A percentile compares a stretch with the other conserved stretches of the same genome.
Evolutionary conservation across 106 monocot genomes (phyloP).

Genomic region (Platanthera zijinensis): DNA sequence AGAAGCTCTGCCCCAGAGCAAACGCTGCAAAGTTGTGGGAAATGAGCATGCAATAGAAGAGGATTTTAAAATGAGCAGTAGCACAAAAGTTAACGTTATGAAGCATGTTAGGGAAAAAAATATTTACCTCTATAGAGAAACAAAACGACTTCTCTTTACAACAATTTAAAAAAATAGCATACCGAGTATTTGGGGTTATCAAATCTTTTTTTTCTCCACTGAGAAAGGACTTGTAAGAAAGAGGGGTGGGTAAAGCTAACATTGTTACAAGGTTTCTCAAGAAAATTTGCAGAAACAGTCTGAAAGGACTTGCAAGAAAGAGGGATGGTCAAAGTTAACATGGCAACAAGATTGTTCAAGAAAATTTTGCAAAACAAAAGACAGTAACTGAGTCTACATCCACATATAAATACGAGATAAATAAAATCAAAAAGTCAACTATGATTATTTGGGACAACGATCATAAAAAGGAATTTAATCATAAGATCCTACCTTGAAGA

Average conservation of each 20-base stretch:
- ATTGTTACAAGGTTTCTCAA: background rate
- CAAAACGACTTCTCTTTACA: background rate
- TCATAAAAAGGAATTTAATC: background rate
- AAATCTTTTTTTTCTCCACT: background rate
- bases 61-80: background rate
- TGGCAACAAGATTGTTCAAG: background rate
- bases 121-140: background rate
- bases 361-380: background rate
- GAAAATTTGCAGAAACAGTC: background rate
- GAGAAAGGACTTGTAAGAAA: background rate
- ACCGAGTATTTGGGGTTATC: background rate
- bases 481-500: background rate
- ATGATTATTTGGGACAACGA: background rate
- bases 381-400: background rate
- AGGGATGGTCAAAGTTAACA: background rate
- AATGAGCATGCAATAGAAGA: slow-evolving; percentile 2
- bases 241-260: no score
- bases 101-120: background rate
- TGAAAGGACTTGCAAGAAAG: background rate
- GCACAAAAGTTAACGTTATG: background rate
- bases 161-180: background rate
- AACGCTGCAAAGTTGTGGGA: slow-evolving; percentile 38
- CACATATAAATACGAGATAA: background rate
- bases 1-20: slow-evolving; percentile 75
- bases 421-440: background rate